A percentile compares a stretch with the other conserved stretches of the same genome.
Evolutionary conservation across 306 rosid species (phyloP).

Genomic region (Corylus heterophylla): DNA sequence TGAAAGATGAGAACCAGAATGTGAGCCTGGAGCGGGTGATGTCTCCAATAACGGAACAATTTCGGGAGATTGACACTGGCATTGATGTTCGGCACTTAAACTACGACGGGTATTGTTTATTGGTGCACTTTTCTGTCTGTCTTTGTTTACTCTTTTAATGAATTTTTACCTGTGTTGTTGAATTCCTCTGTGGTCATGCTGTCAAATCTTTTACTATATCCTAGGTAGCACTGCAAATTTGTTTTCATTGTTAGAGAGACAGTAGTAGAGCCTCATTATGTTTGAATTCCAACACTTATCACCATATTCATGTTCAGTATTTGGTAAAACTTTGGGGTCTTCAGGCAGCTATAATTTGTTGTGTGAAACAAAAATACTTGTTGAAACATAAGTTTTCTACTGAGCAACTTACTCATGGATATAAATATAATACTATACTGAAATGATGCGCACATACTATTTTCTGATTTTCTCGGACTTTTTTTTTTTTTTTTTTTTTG

Average conservation of each 20-base stretch:
- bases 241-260: not conserved
- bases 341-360: not conserved
- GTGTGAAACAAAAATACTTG: not conserved
- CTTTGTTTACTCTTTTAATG: not conserved
- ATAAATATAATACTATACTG: not conserved
- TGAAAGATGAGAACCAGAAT: constrained; percentile 89
- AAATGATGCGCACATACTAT: not conserved
- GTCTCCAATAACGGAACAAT: constrained; percentile 98
- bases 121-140: not conserved
- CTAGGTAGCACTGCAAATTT: not conserved
- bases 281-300: not conserved
- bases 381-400: not conserved
- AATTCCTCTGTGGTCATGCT: not conserved
- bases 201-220: not conserved
- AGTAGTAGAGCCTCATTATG: not conserved
- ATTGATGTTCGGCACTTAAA: constrained; percentile 83
- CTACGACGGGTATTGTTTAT: constrained; percentile 68
- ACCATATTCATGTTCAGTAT: not conserved
- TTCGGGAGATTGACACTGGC: constrained; percentile 95
- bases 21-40: constrained; percentile 90
- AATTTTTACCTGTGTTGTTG: not conserved
- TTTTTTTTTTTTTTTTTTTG: constrained; percentile 4
- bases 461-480: not conserved
- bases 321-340: not conserved
- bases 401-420: not conserved